Evolutionary conservation across 345 rosid species (phyloP).

Genomic region (Erysimum cheiranthoides): DNA sequence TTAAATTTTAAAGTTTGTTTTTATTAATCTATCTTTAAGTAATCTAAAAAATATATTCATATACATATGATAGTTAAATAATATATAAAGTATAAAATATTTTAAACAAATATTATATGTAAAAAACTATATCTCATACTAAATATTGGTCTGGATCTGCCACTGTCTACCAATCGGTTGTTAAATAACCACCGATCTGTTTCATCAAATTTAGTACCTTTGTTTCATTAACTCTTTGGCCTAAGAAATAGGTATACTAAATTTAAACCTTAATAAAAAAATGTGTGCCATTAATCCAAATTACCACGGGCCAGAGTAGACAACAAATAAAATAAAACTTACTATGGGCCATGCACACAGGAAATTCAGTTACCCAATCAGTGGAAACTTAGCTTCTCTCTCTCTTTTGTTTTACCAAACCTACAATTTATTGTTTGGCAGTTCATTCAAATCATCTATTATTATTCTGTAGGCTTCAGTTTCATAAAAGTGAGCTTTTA

Average conservation of each 20-base stretch:
- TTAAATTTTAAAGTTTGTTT: no score
- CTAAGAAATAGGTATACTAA: background rate
- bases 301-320: background rate
- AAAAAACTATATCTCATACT: no score
- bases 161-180: no score
- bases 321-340: constrained; percentile 11
- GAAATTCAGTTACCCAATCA: constrained; percentile 35
- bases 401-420: constrained; percentile 16
- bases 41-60: no score
- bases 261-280: background rate
- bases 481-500: constrained; percentile 17
- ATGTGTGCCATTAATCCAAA: background rate
- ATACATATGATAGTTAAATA: no score
- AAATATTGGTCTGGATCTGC: no score
- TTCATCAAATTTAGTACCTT: background rate
- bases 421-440: constrained; percentile 24
- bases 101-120: no score
- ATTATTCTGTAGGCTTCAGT: background rate
- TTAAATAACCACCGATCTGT: no score
- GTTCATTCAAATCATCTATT: constrained; percentile 16
- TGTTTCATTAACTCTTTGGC: background rate
- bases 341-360: constrained; percentile 43
- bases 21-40: no score
- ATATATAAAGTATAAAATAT: no score
- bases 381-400: constrained; percentile 19